phyloP scores from a whole-genome alignment of 495 filamentous ascomycete species.

The Penicillium lagena region DNA sequence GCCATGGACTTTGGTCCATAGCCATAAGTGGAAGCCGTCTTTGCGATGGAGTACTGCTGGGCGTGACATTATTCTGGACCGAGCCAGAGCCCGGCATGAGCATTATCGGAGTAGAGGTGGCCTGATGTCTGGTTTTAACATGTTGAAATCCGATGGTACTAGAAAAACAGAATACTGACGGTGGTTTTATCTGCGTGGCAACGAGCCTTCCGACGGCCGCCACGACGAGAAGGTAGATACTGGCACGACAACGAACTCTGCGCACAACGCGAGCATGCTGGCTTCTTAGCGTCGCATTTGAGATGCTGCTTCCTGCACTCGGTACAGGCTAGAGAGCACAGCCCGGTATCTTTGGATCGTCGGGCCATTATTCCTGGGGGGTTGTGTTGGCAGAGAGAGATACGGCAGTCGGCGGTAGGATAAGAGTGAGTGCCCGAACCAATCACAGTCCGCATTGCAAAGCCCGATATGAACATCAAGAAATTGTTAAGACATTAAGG shows the following conservation, averaged over 20 bases:
- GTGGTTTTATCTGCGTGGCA: slow-evolving; percentile 6
- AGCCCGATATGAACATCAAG: no score
- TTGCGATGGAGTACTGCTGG: slow-evolving; percentile 12
- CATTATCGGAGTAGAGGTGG: not conserved
- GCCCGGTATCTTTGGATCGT: slow-evolving; percentile 15
- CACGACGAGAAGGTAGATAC: slow-evolving; percentile 34
- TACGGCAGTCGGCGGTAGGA: no score
- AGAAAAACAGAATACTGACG: slow-evolving; percentile 1
- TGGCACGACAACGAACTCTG: slow-evolving; percentile 22
- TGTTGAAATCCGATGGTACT: no score
- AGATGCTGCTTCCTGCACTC: slow-evolving; percentile 39
- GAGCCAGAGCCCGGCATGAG: no score
- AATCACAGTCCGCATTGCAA: no score
- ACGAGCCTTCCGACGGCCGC: slow-evolving; percentile 27
- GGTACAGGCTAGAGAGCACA: slow-evolving; percentile 32
- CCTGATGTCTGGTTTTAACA: not conserved
- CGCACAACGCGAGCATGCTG: slow-evolving; percentile 30
- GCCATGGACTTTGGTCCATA: slow-evolving; percentile 18
- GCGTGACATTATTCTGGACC: slow-evolving; percentile 7
- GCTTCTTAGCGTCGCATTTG: slow-evolving; percentile 33
- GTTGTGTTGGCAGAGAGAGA: no score
- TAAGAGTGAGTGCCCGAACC: no score
- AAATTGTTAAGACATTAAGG: no score
- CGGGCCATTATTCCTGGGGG: slow-evolving; percentile 5
- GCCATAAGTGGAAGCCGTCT: slow-evolving; percentile 4